A percentile compares a stretch with the other conserved stretches of the same genome.
phyloP scores from a whole-genome alignment of 495 filamentous ascomycete genomes.

The Jackrogersella minutella region DNA sequence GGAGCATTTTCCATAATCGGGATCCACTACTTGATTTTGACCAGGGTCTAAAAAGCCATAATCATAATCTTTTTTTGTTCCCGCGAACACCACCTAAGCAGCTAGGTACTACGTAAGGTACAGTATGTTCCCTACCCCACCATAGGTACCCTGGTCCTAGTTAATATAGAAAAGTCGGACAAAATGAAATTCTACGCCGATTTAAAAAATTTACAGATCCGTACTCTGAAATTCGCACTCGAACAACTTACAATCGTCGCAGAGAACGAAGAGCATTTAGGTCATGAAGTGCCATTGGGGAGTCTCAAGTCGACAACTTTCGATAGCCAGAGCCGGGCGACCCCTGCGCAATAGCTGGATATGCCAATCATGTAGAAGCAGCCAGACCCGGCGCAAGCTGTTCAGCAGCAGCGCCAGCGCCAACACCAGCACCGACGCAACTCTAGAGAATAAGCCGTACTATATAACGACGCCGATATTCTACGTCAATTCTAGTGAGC shows the following conservation, averaged over 20 bases:
- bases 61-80: too few relatives aligned
- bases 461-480: conserved; percentile 98
- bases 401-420: conserved; percentile 15
- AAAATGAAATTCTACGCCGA: conserved; percentile 16
- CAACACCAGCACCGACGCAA: not conserved
- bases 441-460: conserved; percentile 74
- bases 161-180: not conserved
- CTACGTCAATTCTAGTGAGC: conserved; percentile 94
- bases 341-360: conserved; percentile 33
- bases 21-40: too few relatives aligned
- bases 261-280: not conserved
- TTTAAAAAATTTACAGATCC: not conserved
- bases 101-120: too few relatives aligned
- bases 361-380: conserved; percentile 40
- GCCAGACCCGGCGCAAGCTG: conserved; percentile 24
- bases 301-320: conserved; percentile 24
- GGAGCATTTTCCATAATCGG: too few relatives aligned
- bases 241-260: not conserved
- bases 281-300: conserved; percentile 37
- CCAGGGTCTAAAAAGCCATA: too few relatives aligned
- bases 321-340: conserved; percentile 8
- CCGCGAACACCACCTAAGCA: too few relatives aligned
- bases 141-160: not conserved
- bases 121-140: too few relatives aligned
- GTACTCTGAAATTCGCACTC: not conserved